Conservation (phyloP, 192 early-diverging fungal species). For the Podochytrium sp. region DNA sequence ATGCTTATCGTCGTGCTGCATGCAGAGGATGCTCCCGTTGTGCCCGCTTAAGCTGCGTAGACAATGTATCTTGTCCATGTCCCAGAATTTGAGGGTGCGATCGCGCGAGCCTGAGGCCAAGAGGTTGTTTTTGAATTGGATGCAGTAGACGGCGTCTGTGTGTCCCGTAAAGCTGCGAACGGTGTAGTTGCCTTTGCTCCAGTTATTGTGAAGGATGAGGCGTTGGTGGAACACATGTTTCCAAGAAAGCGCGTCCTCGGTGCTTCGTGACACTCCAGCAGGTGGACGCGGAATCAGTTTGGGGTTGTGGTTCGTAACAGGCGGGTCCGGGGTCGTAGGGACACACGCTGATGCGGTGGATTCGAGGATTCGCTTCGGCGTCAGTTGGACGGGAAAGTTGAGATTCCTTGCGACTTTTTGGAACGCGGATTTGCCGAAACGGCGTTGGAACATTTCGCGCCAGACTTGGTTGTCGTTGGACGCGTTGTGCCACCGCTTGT, state of each 20-base stretch:
- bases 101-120: constrained; percentile 56
- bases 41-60: constrained; percentile 38
- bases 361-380: background rate
- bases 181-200: constrained; percentile 40
- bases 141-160: constrained; percentile 60
- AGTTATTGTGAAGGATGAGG: constrained; percentile 46
- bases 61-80: constrained; percentile 31
- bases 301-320: background rate
- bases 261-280: too few species aligned
- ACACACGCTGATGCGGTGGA: background rate
- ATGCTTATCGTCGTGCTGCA: constrained; percentile 54
- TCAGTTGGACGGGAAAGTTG: background rate
- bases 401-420: background rate
- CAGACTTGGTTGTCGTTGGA: constrained; percentile 48
- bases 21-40: constrained; percentile 55
- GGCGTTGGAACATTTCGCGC: constrained; percentile 35
- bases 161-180: constrained; percentile 47
- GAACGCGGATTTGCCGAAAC: constrained; percentile 29
- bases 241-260: constrained; percentile 43
- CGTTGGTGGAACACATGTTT: constrained; percentile 43
- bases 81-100: constrained; percentile 53
- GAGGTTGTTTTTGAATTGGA: constrained; percentile 51
- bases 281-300: too few species aligned
- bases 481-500: constrained; percentile 40
- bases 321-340: background rate